Evolutionary conservation across 371 early-diverging fungal species (phyloP).

Genomic region (Mortierella polycephala): DNA sequence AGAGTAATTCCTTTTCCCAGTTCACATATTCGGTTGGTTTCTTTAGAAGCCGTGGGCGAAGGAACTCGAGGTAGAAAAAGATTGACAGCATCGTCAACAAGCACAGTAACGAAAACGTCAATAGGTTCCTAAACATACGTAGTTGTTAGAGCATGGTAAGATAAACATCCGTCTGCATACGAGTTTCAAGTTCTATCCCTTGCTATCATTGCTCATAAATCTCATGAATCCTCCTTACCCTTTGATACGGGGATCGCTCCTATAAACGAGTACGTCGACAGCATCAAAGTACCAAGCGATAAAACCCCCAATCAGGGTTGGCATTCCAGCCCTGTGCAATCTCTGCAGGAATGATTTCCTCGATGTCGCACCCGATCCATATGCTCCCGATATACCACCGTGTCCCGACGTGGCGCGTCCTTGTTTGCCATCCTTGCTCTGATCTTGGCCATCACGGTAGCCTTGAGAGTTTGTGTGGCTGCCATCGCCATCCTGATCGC

Average conservation of each 20-base stretch:
- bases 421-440: neutral
- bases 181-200: neutral
- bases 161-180: neutral
- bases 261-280: slow-evolving; percentile 28
- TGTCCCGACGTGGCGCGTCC: neutral
- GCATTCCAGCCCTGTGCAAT: slow-evolving; percentile 26
- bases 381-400: slow-evolving; percentile 3
- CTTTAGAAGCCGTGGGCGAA: slow-evolving; percentile 36
- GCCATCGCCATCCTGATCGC: slow-evolving; percentile 48
- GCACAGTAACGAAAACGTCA: slow-evolving; percentile 48
- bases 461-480: slow-evolving; percentile 34
- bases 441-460: slow-evolving; percentile 16
- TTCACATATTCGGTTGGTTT: slow-evolving; percentile 40
- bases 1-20: slow-evolving; percentile 45
- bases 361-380: slow-evolving; percentile 7
- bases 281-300: slow-evolving; percentile 46
- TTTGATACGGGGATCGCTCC: slow-evolving; percentile 48
- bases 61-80: slow-evolving; percentile 50
- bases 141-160: neutral
- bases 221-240: slow-evolving; percentile 19
- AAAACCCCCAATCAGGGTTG: slow-evolving; percentile 21
- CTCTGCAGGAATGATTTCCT: slow-evolving; percentile 26
- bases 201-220: neutral
- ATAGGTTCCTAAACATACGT: slow-evolving; percentile 16
- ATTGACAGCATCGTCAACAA: slow-evolving; percentile 36